Conservation (phyloP, 2,329 filamentous ascomycete genomes). For the Exophiala dermatitidis region DNA sequence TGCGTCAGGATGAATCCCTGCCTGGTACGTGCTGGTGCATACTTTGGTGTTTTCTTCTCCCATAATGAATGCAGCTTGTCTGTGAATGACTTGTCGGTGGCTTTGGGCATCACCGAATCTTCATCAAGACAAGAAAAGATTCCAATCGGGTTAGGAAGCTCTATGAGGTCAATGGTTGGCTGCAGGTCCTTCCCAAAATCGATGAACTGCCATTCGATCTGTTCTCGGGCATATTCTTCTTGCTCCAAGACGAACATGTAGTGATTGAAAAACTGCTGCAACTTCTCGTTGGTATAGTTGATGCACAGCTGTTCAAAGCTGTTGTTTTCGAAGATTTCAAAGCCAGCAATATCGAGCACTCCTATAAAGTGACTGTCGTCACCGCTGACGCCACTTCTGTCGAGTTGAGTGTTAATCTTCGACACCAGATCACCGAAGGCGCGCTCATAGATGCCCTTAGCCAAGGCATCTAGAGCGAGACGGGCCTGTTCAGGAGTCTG, state of each 20-base stretch:
- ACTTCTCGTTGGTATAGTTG: constrained; percentile 98
- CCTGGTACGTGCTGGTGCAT: constrained; percentile 75
- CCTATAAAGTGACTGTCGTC: constrained; percentile 96
- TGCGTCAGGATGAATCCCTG: constrained; percentile 95
- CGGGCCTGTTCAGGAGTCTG: constrained; percentile 96
- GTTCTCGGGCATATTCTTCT: constrained; percentile 92
- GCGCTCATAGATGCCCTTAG: constrained; percentile 96
- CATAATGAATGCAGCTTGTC: constrained; percentile 95
- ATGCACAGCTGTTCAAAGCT: constrained; percentile 99
- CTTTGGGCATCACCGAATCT: constrained; percentile 98
- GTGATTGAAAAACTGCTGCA: constrained; percentile 99
- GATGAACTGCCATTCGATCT: constrained; percentile 99
- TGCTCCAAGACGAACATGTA: constrained; percentile 99
- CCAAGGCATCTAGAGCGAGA: constrained; percentile 78
- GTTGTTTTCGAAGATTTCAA: constrained; percentile 97
- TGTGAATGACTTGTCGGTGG: constrained; percentile 91
- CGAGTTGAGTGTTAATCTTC: constrained; percentile 85
- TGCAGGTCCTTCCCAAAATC: constrained; percentile 96
- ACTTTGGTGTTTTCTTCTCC: constrained; percentile 94
- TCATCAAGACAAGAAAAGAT: constrained; percentile 98
- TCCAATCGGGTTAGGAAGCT: constrained; percentile 91
- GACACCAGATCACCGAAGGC: constrained; percentile 87
- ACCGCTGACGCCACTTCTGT: constrained; percentile 70
- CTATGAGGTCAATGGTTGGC: constrained; percentile 94
- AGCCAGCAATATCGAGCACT: constrained; percentile 96